Conservation (phyloP, 345 rosid genomes). For the Moricandia arvensis region DNA sequence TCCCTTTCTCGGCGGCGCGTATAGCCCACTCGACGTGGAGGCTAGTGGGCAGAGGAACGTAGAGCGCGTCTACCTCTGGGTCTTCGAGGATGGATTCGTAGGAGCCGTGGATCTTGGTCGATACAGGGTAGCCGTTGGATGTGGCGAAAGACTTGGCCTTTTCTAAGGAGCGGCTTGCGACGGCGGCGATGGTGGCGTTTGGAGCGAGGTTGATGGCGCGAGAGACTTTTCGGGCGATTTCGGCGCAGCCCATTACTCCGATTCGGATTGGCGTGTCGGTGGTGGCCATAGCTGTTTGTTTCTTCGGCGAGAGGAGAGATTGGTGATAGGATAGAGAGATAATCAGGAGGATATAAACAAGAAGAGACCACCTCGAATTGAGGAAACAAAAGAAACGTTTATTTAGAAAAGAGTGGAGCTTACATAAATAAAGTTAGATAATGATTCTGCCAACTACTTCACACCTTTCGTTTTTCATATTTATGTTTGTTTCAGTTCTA, state of each 20-base stretch:
- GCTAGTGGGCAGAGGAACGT: constrained; percentile 74
- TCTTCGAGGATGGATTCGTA: constrained; percentile 80
- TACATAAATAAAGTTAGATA: too few species aligned
- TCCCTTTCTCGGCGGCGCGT: constrained; percentile 66
- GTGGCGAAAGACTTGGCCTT: constrained; percentile 63
- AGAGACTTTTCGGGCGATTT: constrained; percentile 71
- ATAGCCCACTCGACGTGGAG: constrained; percentile 80
- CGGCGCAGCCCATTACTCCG: constrained; percentile 88
- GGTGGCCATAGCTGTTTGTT: constrained; percentile 28
- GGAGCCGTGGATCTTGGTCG: constrained; percentile 66
- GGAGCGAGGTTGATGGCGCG: constrained; percentile 72
- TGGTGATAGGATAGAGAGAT: neutral
- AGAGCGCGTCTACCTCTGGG: constrained; percentile 70
- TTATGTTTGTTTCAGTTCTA: too few species aligned
- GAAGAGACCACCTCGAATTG: neutral
- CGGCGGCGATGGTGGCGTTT: constrained; percentile 62
- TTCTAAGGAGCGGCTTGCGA: constrained; percentile 70
- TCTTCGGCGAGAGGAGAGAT: neutral
- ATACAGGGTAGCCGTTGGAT: constrained; percentile 61
- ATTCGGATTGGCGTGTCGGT: constrained; percentile 43
- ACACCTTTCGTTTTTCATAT: too few species aligned
- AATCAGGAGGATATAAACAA: too few species aligned
- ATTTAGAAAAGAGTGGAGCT: too few species aligned
- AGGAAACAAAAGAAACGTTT: neutral
- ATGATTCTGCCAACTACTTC: too few species aligned